Base-by-base conservation (phyloP, 2,329 filamentous ascomycete species). In the Diplodia intermedia region DNA sequence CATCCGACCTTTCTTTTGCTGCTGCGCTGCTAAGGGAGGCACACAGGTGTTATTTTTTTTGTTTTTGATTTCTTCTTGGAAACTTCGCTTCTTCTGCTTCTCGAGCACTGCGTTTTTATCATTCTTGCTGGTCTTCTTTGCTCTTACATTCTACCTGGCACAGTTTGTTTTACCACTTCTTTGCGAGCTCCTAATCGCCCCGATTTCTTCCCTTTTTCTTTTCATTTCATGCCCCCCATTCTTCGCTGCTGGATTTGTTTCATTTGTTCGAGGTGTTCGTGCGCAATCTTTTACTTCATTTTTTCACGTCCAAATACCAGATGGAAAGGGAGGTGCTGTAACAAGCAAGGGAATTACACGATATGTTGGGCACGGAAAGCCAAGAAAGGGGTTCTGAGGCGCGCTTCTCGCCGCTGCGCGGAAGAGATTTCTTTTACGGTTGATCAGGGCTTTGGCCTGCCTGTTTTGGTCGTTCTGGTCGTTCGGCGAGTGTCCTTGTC, bases 1-100 rank as follows among this genome's bases (percentile, higher is more conserved):
- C 65, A 67, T 67, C 65, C 65, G 65, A 52, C 65, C 55, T 61
- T 67, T 67, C 53, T 57, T 66, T 43, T 55, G 62, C 62, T 65
- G 62, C 65, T 66, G 65, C 65, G 65, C 65, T 66, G 53, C 65
- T 55, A 56, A 60, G 65, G 54, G 55, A 67, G 54, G 55, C 38
- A 55, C 36, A 67, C 29, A 52, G 55, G 49, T 67, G 47, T 52
- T 67, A 26, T 57, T 67, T 52, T 33, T 67, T 61, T 67, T 43
- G 50, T 9, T 31, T 57, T 43, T 50, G 33, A 49, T 33, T 26
- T 67, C 23, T 57, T 61, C 49, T 20, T 47, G n/a, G n/a, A 47
- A 47, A 20, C 43, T 53, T 61, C 43, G 43, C 33, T 61, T 67
- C 54, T 61, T n/a, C 33, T 61, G 40, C 49, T 60, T 52, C 20